These are phyloP conservation scores for Alternaria sp. DNA, from an alignment of 2,329 filamentous ascomycete species.

Conservation along the genomic window DNA sequence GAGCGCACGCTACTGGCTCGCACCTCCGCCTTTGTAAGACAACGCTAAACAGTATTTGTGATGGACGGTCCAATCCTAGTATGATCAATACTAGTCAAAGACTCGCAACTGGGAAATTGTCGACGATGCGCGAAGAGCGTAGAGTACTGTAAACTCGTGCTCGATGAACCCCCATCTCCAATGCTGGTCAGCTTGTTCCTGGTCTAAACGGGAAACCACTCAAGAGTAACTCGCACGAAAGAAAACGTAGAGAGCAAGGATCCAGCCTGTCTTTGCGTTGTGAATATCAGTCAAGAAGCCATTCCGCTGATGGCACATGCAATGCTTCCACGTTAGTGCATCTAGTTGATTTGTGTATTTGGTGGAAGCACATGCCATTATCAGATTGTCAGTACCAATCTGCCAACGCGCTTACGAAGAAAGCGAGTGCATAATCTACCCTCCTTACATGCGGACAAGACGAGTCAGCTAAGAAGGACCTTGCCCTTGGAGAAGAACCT, in stretches of 20 bases:
- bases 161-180: neutral
- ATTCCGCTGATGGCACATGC: neutral
- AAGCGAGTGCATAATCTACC: neutral
- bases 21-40: neutral
- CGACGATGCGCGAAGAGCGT: neutral
- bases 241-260: neutral
- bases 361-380: neutral
- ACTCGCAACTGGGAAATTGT: neutral
- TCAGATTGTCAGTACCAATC: neutral
- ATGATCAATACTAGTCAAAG: neutral
- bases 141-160: neutral
- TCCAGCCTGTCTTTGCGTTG: neutral
- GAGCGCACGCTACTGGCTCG: neutral
- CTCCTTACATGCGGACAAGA: neutral
- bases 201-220: neutral
- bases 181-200: neutral
- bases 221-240: neutral
- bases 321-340: neutral
- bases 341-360: neutral
- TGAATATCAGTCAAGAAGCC: neutral
- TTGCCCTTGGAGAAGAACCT: neutral
- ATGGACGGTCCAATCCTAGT: neutral
- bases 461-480: neutral
- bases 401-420: neutral
- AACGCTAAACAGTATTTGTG: neutral